Base-by-base conservation (phyloP, 1,284 basidiomycete species). In the Ceratobasidium sp. region DNA sequence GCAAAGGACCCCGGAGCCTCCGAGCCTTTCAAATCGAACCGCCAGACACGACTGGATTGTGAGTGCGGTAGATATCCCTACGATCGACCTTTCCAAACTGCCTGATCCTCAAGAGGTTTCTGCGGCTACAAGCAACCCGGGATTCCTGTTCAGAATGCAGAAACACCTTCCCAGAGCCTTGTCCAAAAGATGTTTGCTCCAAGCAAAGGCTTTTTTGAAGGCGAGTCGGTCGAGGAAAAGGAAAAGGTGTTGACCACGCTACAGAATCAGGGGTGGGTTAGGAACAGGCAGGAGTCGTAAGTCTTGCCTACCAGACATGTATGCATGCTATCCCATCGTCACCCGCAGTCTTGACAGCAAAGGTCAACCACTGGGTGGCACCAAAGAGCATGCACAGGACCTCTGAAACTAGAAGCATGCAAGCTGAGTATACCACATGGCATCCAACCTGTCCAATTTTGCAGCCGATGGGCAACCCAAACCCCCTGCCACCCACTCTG, bases 371-470 rank as follows among this genome's bases (percentile, higher is more conserved):
- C 24, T 37, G 34, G 77, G 76, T 0, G 77, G 77, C 29, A 72
- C 75, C 14, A 78, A 77, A 61, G 76, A 78, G 77, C 76, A 54
- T 56, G 65, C 48, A 13, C 34, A 22, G 4, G 39, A 19, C 13
- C 8, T 5, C 11, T 34, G 7, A 22, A 24, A 16, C 16, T 16
- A 13, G 6, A 31, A 2, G 51, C 22, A 8, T 2, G 27, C 13
- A 11, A 19, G 9, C 29, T 56, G 16, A 56, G 11, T 19, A 34
- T 34, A 2, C 49, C 22, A 16, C 53, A 78, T 76, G 59, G 77
- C 76, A 27, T 78, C 76, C 69, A 78, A 78, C 54, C 76, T 78
- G 22, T 49, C 48, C n/a, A 74, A 49, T 51, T 78, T 77, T 39
- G 61, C 71, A 2, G 63, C 63, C n/a, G 39, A 49, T 22, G 75